A percentile compares a stretch with the other conserved stretches of the same genome.
Conservation (phyloP, 352 stramenopile genomes). For the Phytophthora crassamura region DNA sequence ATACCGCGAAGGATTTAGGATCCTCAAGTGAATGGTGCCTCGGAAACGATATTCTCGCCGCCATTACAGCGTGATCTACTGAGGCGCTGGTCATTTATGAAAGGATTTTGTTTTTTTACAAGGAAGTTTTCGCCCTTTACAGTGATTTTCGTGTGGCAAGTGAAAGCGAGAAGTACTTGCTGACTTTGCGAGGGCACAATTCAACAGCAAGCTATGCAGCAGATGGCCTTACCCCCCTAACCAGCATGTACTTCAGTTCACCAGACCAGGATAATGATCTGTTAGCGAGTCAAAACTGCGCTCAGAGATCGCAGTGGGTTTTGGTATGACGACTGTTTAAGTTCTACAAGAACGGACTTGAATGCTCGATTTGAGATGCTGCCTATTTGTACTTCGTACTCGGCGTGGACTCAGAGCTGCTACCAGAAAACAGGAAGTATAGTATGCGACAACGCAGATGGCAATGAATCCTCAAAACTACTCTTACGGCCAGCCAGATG, state of each 20-base stretch:
- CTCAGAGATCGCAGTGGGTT: constrained; percentile 58
- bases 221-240: constrained; percentile 52
- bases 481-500: constrained; percentile 57
- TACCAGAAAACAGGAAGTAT: constrained; percentile 55
- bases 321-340: constrained; percentile 60
- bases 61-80: constrained; percentile 41
- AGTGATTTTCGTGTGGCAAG: constrained; percentile 51
- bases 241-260: constrained; percentile 69
- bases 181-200: constrained; percentile 51
- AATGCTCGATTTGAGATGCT: constrained; percentile 62
- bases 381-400: constrained; percentile 48
- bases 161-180: constrained; percentile 54
- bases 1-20: constrained; percentile 58
- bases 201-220: constrained; percentile 40
- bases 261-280: constrained; percentile 65
- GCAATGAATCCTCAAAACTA: constrained; percentile 54
- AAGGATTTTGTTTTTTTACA: constrained; percentile 54
- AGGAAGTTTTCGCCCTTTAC: constrained; percentile 52
- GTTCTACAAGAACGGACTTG: constrained; percentile 46
- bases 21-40: constrained; percentile 64
- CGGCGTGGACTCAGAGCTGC: constrained; percentile 56
- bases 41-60: constrained; percentile 52
- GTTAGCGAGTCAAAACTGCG: constrained; percentile 51
- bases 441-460: constrained; percentile 60
- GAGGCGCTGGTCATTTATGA: constrained; percentile 64